These are phyloP conservation scores for Zymoseptoria tritici DNA, from an alignment of 2,329 filamentous ascomycete species.

Conservation along the genomic window DNA sequence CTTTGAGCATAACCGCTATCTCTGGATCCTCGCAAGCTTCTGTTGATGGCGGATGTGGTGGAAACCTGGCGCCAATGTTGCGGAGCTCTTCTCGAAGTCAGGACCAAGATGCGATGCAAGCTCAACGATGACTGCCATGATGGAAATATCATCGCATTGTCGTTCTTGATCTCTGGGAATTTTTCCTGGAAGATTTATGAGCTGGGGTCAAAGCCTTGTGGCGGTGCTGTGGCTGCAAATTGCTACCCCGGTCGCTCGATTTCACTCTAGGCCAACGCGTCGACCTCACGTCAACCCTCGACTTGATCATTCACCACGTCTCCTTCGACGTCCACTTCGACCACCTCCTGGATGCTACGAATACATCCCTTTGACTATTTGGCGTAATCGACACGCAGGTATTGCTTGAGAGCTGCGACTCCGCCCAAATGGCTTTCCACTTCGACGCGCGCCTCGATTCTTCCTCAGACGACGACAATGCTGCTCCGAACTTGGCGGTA, in stretches of 20 bases:
- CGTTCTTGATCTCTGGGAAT: neutral
- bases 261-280: neutral
- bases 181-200: neutral
- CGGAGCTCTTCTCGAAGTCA: neutral
- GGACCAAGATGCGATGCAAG: slow-evolving; percentile 7
- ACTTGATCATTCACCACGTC: neutral
- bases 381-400: neutral
- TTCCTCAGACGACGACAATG: slow-evolving; percentile 22
- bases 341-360: neutral
- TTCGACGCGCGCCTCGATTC: slow-evolving; percentile 22
- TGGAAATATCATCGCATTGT: slow-evolving; percentile 5
- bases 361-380: neutral
- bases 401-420: neutral
- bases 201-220: neutral
- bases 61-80: slow-evolving; percentile 42
- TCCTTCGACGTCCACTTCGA: neutral
- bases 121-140: slow-evolving; percentile 7
- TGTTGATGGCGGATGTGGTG: slow-evolving; percentile 61
- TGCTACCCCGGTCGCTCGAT: neutral
- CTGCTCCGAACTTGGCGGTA: slow-evolving; percentile 18
- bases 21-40: slow-evolving; percentile 48
- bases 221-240: neutral
- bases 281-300: neutral
- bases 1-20: slow-evolving; percentile 6
- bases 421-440: slow-evolving; percentile 20